These are phyloP conservation scores for Flammula alnicola DNA, from an alignment of 1,284 basidiomycete species.

Conservation along the genomic window DNA sequence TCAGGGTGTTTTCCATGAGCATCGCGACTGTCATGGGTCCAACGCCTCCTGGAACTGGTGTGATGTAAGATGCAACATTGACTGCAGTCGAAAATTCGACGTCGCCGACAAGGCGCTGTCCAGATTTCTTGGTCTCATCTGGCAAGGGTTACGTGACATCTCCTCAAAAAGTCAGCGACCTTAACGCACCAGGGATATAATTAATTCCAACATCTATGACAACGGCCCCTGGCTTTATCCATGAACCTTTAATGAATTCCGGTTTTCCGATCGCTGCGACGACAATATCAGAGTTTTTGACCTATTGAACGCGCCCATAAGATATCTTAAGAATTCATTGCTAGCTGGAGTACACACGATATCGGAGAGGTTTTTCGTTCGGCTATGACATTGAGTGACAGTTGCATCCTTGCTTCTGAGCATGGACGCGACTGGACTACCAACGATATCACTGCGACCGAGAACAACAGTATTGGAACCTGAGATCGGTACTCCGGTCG, in stretches of 20 bases:
- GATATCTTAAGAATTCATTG: conserved; percentile 12
- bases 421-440: conserved; percentile 92
- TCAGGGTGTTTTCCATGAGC: conserved; percentile 95
- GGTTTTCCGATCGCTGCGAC: conserved; percentile 94
- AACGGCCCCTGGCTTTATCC: conserved; percentile 94
- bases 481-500: conserved; percentile 75
- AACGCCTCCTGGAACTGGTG: conserved; percentile 97
- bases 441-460: conserved; percentile 97
- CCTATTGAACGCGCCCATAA: conserved; percentile 42
- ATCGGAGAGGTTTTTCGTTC: conserved; percentile 80
- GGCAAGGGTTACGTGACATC: conserved; percentile 11
- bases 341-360: conserved; percentile 56
- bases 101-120: conserved; percentile 96
- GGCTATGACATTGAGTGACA: conserved; percentile 97
- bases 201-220: conserved; percentile 99
- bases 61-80: conserved; percentile 86
- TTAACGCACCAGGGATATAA: conserved; percentile 79
- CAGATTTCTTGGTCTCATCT: conserved; percentile 93
- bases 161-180: not conserved
- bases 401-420: conserved; percentile 92
- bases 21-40: conserved; percentile 99
- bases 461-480: conserved; percentile 91
- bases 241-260: conserved; percentile 89
- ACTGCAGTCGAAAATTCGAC: conserved; percentile 86
- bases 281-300: conserved; percentile 89